Conservation (phyloP, 139 green algal genomes). For the Zygnema circumcarinatum region DNA sequence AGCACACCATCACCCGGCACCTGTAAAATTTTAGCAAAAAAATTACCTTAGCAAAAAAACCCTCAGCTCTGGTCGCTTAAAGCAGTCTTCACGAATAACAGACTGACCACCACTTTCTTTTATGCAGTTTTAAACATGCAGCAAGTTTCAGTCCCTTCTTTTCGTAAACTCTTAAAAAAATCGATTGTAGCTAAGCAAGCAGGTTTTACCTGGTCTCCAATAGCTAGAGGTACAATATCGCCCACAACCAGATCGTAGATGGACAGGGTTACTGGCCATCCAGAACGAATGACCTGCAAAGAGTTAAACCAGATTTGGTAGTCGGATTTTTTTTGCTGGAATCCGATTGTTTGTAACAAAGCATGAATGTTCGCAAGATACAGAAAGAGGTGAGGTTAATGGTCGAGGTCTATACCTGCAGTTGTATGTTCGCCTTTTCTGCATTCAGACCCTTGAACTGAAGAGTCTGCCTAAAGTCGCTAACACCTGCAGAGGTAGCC, state of each 20-base stretch:
- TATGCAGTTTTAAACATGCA: background rate
- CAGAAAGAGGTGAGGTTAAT: background rate
- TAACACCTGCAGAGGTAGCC: slow-evolving; percentile 72
- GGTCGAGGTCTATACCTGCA: slow-evolving; percentile 71
- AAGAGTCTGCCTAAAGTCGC: slow-evolving; percentile 95
- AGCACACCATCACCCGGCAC: slow-evolving; percentile 74
- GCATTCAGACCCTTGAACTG: slow-evolving; percentile 93
- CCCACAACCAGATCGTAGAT: slow-evolving; percentile 55
- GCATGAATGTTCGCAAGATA: background rate
- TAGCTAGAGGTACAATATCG: slow-evolving; percentile 40
- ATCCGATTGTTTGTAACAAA: background rate
- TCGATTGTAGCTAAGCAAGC: too few species aligned
- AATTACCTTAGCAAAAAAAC: background rate
- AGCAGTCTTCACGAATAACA: background rate
- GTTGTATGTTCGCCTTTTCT: slow-evolving; percentile 83
- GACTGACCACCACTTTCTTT: background rate
- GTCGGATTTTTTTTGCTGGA: background rate
- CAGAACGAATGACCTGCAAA: slow-evolving; percentile 77
- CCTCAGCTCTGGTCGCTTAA: background rate
- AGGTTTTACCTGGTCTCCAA: slow-evolving; percentile 50
- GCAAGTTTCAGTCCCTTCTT: too few species aligned
- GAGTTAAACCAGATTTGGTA: background rate
- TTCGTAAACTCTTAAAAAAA: too few species aligned
- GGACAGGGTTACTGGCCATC: slow-evolving; percentile 51
- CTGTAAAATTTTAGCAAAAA: slow-evolving; percentile 71